Evolutionary conservation across 805 yeast species (phyloP).

Genomic region (Candida ulmi): DNA sequence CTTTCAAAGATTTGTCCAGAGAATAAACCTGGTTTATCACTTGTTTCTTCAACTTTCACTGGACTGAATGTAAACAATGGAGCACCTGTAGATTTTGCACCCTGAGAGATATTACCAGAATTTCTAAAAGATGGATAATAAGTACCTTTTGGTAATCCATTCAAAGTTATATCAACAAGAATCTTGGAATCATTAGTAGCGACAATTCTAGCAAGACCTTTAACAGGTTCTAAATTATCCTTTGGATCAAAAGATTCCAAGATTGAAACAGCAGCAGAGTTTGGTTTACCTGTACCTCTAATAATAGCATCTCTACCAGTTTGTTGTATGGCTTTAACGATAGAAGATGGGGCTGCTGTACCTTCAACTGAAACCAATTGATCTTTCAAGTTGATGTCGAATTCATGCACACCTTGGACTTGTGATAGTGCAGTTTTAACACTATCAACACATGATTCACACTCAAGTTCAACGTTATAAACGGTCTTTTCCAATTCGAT

Average conservation of each 20-base stretch:
- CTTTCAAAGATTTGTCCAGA: constrained; percentile 43
- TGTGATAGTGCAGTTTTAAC: constrained; percentile 38
- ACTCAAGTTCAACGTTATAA: constrained; percentile 82
- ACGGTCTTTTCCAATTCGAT: constrained; percentile 36
- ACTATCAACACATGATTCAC: constrained; percentile 39
- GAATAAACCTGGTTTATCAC: constrained; percentile 27
- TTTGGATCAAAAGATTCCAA: constrained; percentile 60
- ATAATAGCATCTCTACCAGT: constrained; percentile 88
- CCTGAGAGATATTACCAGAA: constrained; percentile 72
- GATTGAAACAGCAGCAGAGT: constrained; percentile 88
- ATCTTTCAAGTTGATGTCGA: constrained; percentile 50
- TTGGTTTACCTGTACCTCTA: constrained; percentile 83
- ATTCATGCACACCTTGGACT: constrained; percentile 43
- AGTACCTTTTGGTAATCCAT: constrained; percentile 58
- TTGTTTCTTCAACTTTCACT: constrained; percentile 29
- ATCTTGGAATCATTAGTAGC: constrained; percentile 48
- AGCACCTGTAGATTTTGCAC: constrained; percentile 62
- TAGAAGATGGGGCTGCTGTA: constrained; percentile 65
- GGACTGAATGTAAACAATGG: constrained; percentile 30
- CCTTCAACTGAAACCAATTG: constrained; percentile 69
- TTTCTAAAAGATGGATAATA: constrained; percentile 66
- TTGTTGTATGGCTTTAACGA: constrained; percentile 60
- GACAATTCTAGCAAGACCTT: constrained; percentile 85
- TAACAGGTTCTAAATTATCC: constrained; percentile 47
- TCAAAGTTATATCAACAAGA: constrained; percentile 72